Evolutionary conservation across 257 asterid species (phyloP).

Genomic region (Solanum dulcamara): DNA sequence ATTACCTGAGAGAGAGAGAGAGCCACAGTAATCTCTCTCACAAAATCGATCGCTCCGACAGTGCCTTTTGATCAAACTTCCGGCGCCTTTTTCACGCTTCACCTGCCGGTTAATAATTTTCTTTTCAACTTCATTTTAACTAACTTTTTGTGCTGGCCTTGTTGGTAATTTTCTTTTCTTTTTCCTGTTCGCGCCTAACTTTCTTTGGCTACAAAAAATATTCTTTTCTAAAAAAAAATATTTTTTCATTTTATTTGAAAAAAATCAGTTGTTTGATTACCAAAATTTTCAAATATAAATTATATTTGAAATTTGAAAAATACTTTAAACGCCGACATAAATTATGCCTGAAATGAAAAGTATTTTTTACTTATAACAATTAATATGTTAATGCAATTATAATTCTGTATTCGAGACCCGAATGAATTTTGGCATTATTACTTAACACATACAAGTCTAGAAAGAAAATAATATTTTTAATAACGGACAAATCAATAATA

Average conservation of each 20-base stretch:
- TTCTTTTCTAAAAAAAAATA: too few relatives aligned
- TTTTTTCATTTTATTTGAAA: background rate
- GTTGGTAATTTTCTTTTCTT: background rate
- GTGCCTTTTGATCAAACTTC: background rate
- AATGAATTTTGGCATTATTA: too few relatives aligned
- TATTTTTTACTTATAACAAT: too few relatives aligned
- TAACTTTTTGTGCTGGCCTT: background rate
- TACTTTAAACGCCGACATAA: too few relatives aligned
- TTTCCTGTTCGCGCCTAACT: background rate
- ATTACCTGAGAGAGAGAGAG: background rate
- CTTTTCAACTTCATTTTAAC: background rate
- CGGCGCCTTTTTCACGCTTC: background rate
- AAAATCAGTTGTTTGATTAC: background rate
- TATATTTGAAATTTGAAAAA: background rate
- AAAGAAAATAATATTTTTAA: too few relatives aligned
- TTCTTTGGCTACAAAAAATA: background rate
- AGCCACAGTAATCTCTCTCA: background rate
- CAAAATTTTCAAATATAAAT: background rate
- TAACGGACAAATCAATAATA: too few relatives aligned
- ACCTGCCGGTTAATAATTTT: background rate
- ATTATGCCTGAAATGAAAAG: too few relatives aligned
- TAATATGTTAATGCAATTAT: too few relatives aligned
- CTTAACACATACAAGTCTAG: too few relatives aligned
- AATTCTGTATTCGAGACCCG: too few relatives aligned
- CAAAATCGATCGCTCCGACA: background rate